phyloP scores from a whole-genome alignment of 257 asterid genomes.

The Capsicum chinense region DNA sequence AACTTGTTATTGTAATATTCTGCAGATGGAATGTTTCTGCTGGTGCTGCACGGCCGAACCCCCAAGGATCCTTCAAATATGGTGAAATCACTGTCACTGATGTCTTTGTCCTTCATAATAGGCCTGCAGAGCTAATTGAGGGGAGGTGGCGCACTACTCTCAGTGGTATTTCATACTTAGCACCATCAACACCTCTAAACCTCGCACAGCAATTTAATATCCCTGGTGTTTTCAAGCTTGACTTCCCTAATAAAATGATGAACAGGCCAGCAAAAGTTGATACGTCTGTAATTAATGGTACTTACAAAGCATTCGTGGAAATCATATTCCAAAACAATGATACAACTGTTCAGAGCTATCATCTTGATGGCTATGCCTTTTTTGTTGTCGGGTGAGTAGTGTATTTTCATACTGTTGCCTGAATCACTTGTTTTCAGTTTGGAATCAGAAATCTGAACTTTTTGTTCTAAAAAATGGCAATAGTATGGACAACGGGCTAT shows the following conservation, averaged over 20 bases:
- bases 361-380: constrained; percentile 89
- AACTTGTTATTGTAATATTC: constrained; percentile 17
- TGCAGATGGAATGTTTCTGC: constrained; percentile 83
- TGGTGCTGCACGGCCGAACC: constrained; percentile 96
- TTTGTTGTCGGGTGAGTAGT: constrained; percentile 91
- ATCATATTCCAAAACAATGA: constrained; percentile 90
- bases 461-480: constrained; percentile 23
- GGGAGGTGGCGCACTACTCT: constrained; percentile 83
- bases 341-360: constrained; percentile 78
- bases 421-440: constrained; percentile 6
- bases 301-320: constrained; percentile 89
- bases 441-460: constrained; percentile 28
- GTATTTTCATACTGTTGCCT: constrained; percentile 16
- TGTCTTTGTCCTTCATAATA: constrained; percentile 71
- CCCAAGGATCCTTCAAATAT: constrained; percentile 92
- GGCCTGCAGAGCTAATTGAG: constrained; percentile 77
- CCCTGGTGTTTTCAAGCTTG: constrained; percentile 84
- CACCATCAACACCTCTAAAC: constrained; percentile 83
- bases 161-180: constrained; percentile 76
- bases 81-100: constrained; percentile 91
- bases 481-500: constrained; percentile 93
- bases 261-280: constrained; percentile 78
- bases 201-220: constrained; percentile 81
- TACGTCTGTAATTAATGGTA: constrained; percentile 78
- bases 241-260: constrained; percentile 83